Evolutionary conservation across 176 grass and related monocot species (phyloP).

Genomic region (Dactylis glomerata): DNA sequence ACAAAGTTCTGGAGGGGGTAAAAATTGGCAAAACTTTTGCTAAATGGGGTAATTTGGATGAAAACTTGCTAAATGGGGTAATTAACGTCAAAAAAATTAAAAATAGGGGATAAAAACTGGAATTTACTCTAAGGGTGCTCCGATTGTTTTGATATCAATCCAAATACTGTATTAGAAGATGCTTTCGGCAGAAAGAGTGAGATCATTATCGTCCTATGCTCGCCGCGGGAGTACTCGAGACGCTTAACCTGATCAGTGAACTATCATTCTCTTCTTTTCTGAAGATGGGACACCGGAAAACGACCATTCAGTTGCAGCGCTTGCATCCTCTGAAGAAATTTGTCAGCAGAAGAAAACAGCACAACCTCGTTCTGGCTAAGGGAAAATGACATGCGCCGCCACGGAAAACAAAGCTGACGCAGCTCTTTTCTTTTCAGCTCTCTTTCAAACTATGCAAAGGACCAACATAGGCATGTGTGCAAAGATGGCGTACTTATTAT

Average conservation of each 20-base stretch:
- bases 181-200: neutral
- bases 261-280: too few species aligned
- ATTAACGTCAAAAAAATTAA: too few species aligned
- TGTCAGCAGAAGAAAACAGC: neutral
- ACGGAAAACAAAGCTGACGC: neutral
- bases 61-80: too few species aligned
- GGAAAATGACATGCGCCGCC: neutral
- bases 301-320: neutral
- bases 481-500: too few species aligned
- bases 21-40: too few species aligned
- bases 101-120: too few species aligned
- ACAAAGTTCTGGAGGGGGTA: too few species aligned
- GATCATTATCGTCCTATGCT: neutral
- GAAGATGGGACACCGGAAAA: neutral
- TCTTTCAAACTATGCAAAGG: neutral
- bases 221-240: neutral
- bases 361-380: neutral
- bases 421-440: too few species aligned
- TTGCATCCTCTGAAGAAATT: neutral
- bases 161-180: neutral
- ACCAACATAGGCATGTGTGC: neutral
- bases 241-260: neutral
- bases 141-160: neutral
- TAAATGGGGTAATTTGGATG: too few species aligned
- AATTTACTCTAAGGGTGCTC: too few species aligned